Base-by-base conservation (phyloP, 257 asterid genomes). In the Thymus quinquecostatus region DNA sequence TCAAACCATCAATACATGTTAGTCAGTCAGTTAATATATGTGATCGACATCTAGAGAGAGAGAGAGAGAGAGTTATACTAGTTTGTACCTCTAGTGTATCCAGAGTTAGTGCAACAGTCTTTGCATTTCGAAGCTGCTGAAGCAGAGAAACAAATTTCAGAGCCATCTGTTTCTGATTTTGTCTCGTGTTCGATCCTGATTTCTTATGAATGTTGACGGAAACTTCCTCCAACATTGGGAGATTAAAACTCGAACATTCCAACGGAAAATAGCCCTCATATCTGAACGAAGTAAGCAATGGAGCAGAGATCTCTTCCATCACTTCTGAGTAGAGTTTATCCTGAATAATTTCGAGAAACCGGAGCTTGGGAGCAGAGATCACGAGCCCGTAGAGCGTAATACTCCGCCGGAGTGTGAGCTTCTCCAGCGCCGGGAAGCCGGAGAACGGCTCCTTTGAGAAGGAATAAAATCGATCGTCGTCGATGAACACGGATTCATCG, bases 381-480 rank as follows among this genome's bases (percentile, higher is more conserved):
- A 58, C 69, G 28, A 74, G 56, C 2, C 55, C 64, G 12, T 47
- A 34, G 14, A 80, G 64, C 53, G 30, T 9, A 64, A 36, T 36
- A 36, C 78, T 77, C 45, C 63, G 14, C 10, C 30, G 54, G 2
- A 81, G 27, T 4, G 60, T 74, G 78, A 81, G 44, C 77, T 73
- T 59, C 54, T 76, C 77, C 70, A 73, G 44, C 66, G 40, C 68
- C 3, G 70, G 64, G 10, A 72, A 80, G 7, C 73, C 21, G n/a
- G 84, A 69, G 56, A 80, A 67, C 10, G 79, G 81, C 49, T 80
- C 85, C 30, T 49, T 38, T 0, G 75, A 12, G 6, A 72, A 76
- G 10, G 70, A 41, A 6, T 36, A 66, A 3, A 13, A 10, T 6
- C 57, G 34, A 10, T 10, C 48, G 41, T 66, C 77, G 14, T 38